Evolutionary conservation across 2,329 filamentous ascomycete genomes (phyloP), one percentile per base, ranked within the genome.

Genomic region (Daldinia eschscholtzii): DNA sequence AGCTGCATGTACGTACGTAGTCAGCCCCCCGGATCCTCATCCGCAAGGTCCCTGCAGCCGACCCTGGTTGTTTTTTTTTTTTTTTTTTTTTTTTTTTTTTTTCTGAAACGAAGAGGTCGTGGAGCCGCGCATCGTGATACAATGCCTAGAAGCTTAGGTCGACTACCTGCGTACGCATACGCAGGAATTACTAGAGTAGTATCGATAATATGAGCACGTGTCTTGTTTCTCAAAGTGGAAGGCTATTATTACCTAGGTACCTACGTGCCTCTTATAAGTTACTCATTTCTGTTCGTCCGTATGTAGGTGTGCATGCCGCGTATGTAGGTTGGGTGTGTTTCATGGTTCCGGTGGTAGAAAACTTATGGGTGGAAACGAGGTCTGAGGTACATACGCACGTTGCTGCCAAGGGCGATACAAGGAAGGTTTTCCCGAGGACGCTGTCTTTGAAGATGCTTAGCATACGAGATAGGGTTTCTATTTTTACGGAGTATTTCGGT

Each of bases 61-160:
- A n/a, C 46, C 46, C 46, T 6, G 46, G 46, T 10, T 26, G 13
- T 52, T 18, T 52, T 18, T 26, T 52, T 23, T 23, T 23, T 23
- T 23, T 23, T 23, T 23, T 23, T 23, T 23, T 23, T n/a, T n/a
- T 52, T 18, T 52, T 18, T 26, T 52, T 23, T 23, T 23, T 23
- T 23, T 23, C 20, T 23, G 26, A 52, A 33, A 52, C 46, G 26
- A 4, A 30, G 6, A 33, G 3, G 23, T n/a, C 23, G 23, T 28
- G 46, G 46, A 50, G 46, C 46, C 46, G 46, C 46, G 46, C 15
- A n/a, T n/a, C 46, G 46, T 50, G 46, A 50, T 30, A 30, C 46
- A 50, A 50, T 30, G 46, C 46, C 46, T 12, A 50, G 46, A 50
- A n/a, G 12, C 23, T 26, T 30, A 28, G 2, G 46, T 10, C 46